Conservation (phyloP, 2,329 filamentous ascomycete species). For the Septoria linicola region DNA sequence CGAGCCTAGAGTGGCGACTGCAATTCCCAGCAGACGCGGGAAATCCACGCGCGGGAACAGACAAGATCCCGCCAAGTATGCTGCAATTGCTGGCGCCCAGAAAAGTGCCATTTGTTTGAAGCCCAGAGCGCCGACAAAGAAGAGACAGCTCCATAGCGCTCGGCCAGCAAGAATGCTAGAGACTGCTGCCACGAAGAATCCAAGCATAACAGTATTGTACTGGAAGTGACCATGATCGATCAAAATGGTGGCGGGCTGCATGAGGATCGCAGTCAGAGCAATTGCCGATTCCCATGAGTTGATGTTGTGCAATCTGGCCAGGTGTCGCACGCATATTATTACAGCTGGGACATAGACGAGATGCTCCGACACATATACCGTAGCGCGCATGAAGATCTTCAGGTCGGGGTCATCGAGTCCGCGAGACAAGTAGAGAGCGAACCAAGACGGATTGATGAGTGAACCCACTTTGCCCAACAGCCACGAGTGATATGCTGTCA, state of each 20-base stretch:
- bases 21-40: constrained; percentile 70
- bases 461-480: constrained; percentile 81
- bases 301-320: constrained; percentile 71
- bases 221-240: constrained; percentile 97
- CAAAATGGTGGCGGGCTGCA: constrained; percentile 87
- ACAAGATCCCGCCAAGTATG: constrained; percentile 84
- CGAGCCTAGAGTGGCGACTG: constrained; percentile 67
- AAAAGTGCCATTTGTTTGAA: constrained; percentile 99
- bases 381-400: constrained; percentile 95
- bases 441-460: constrained; percentile 79
- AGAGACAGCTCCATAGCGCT: constrained; percentile 83
- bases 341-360: constrained; percentile 82
- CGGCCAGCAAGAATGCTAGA: constrained; percentile 84
- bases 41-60: constrained; percentile 70
- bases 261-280: constrained; percentile 81
- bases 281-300: constrained; percentile 77
- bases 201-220: constrained; percentile 98
- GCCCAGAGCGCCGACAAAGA: constrained; percentile 89
- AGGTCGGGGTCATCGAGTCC: constrained; percentile 74
- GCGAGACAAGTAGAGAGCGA: constrained; percentile 77
- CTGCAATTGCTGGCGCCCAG: constrained; percentile 90
- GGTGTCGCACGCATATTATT: constrained; percentile 81
- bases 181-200: constrained; percentile 80
- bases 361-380: constrained; percentile 87
- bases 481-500: constrained; percentile 99